A percentile compares a stretch with the other conserved stretches of the same genome.
phyloP scores from a whole-genome alignment of 2,329 filamentous ascomycete genomes.

The Paradendryphiella salina region DNA sequence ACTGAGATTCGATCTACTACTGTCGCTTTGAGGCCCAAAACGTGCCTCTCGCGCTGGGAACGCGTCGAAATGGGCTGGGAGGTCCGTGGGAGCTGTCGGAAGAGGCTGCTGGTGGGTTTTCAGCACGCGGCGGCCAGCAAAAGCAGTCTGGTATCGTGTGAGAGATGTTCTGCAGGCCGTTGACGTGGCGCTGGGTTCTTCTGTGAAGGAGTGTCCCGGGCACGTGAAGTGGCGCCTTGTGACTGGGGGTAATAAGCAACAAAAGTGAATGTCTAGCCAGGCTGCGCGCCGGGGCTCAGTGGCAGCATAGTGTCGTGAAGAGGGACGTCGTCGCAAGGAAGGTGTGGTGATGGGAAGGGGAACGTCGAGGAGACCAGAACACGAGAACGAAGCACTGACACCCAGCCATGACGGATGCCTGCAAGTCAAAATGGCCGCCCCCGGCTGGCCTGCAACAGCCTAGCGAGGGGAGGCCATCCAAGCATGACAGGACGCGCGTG shows the following conservation, averaged over 20 bases:
- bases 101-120: slow-evolving; percentile 2
- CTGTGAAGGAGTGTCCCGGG: slow-evolving; percentile 22
- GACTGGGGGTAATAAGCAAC: slow-evolving; percentile 2
- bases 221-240: slow-evolving; percentile 27
- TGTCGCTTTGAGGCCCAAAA: slow-evolving; percentile 19
- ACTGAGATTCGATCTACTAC: slow-evolving; percentile 37
- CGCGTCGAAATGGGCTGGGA: slow-evolving; percentile 15
- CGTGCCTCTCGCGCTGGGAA: slow-evolving; percentile 13
- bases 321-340: slow-evolving; percentile 23
- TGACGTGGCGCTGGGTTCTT: slow-evolving; percentile 41
- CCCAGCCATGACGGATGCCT: slow-evolving; percentile 28
- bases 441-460: slow-evolving; percentile 20
- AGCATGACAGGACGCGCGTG: slow-evolving; percentile 6
- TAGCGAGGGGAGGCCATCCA: slow-evolving; percentile 16
- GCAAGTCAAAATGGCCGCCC: slow-evolving; percentile 23
- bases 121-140: slow-evolving; percentile 9
- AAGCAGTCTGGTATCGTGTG: slow-evolving; percentile 8
- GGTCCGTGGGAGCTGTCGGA: not conserved
- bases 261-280: slow-evolving; percentile 21
- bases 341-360: slow-evolving; percentile 33
- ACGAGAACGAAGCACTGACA: slow-evolving; percentile 33
- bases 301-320: slow-evolving; percentile 33
- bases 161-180: slow-evolving; percentile 25
- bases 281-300: slow-evolving; percentile 21
- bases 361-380: slow-evolving; percentile 33